Evolutionary conservation across 2,329 filamentous ascomycete genomes (phyloP).

Genomic region (Teratosphaeria gauchensis): DNA sequence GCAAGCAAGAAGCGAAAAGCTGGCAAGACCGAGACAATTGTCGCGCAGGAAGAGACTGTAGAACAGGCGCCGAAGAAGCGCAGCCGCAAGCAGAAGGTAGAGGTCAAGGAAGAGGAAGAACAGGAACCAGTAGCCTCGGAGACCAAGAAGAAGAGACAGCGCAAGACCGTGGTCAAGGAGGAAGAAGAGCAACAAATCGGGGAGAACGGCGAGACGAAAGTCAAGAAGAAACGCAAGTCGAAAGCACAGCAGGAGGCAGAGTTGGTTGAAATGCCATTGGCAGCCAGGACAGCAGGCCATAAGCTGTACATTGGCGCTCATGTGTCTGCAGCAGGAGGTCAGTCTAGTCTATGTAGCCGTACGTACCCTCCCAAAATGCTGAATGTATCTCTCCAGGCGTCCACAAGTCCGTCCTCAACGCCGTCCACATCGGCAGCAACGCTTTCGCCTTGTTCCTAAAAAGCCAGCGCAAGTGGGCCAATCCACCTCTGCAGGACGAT

Average conservation of each 20-base stretch:
- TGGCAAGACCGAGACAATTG: not conserved
- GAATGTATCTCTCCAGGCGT: constrained; percentile 52
- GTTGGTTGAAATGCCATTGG: constrained; percentile 53
- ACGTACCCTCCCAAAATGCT: not conserved
- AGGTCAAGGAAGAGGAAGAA: constrained; percentile 3
- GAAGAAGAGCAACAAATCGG: constrained; percentile 3
- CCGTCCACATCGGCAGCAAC: constrained; percentile 54
- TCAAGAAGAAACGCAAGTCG: constrained; percentile 31
- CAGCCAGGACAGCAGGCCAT: constrained; percentile 57
- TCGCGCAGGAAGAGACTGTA: not conserved
- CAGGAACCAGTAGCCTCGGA: constrained; percentile 1
- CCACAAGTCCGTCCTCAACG: constrained; percentile 64
- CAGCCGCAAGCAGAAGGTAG: constrained; percentile 4
- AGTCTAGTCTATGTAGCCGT: constrained; percentile 16
- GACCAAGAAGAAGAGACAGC: constrained; percentile 6
- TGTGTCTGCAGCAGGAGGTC: constrained; percentile 80
- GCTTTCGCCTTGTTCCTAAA: constrained; percentile 93
- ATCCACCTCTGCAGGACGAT: constrained; percentile 62
- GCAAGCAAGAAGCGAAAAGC: constrained; percentile 15
- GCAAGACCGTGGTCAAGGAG: constrained; percentile 8
- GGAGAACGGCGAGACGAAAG: constrained; percentile 6
- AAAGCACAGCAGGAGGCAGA: constrained; percentile 51
- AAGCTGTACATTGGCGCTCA: constrained; percentile 88
- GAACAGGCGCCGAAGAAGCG: constrained; percentile 1
- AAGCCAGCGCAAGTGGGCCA: constrained; percentile 90